Percentiles rank a stretch among this genome's conserved stretches.
These are phyloP conservation scores for Neoarthrinium moseri DNA, from an alignment of 2,329 filamentous ascomycete genomes.

Conservation along the genomic window DNA sequence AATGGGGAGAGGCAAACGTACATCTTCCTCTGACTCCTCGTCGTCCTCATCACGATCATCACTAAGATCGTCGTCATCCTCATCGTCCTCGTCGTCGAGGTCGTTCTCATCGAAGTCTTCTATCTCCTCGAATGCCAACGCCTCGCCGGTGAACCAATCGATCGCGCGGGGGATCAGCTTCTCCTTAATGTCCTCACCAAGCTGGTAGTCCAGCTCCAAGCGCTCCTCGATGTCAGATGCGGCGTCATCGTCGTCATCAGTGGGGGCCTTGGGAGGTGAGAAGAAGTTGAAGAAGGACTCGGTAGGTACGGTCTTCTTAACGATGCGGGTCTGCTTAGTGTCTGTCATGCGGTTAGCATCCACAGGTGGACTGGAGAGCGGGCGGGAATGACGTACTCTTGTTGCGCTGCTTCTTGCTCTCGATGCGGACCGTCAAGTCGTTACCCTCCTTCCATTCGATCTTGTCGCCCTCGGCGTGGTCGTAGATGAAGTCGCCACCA, in stretches of 20 bases:
- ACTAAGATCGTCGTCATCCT: constrained; percentile 85
- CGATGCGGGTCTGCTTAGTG: constrained; percentile 97
- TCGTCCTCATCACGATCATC: constrained; percentile 78
- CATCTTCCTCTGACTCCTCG: constrained; percentile 77
- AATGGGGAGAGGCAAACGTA: constrained; percentile 36
- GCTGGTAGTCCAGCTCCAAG: constrained; percentile 96
- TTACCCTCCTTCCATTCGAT: constrained; percentile 95
- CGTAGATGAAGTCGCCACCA: constrained; percentile 98
- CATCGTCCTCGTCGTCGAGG: constrained; percentile 81
- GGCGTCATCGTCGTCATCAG: constrained; percentile 64
- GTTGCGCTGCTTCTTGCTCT: constrained; percentile 99
- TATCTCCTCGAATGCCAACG: constrained; percentile 92
- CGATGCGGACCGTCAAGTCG: constrained; percentile 89
- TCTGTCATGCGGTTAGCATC: constrained; percentile 50
- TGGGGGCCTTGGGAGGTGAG: constrained; percentile 85
- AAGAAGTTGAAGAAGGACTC: constrained; percentile 99
- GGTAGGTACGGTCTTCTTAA: constrained; percentile 98
- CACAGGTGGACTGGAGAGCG: neutral
- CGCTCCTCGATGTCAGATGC: constrained; percentile 94
- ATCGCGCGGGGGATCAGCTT: constrained; percentile 98
- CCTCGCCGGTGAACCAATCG: constrained; percentile 99
- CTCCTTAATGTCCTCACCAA: constrained; percentile 99
- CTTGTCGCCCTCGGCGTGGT: constrained; percentile 97
- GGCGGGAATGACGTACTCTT: constrained; percentile 70
- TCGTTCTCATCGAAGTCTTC: constrained; percentile 80